Evolutionary conservation across 768 basidiomycete species (phyloP), one percentile per base, ranked within the genome.

Genomic region (Suillus alpinus): DNA sequence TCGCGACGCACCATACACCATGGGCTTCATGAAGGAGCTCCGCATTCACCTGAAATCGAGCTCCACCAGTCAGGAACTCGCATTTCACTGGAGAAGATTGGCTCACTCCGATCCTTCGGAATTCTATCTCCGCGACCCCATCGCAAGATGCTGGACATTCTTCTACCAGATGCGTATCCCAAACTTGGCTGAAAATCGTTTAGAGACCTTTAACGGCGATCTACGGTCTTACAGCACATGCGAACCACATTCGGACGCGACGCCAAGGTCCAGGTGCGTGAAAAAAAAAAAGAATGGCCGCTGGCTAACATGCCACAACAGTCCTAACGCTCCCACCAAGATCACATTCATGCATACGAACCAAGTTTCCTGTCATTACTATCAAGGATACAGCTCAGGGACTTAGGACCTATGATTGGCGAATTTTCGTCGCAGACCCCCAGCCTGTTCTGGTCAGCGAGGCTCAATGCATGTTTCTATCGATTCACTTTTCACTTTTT

Each of bases 261-360:
- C 20, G 36, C 23, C 36, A 39, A 50, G 23, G 23, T 23, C 34
- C 10, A 50, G 49, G 18, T 50, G 49, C 49, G 47, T 31, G 47
- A 49, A 49, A 49, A 26, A 36, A 26, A 36, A 49, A 29, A 49
- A 29, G 16, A 31, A 49, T 6, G 23, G 36, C 23, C 16, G 1
- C 23, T 37, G 53, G 23, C 53, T 55, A 55, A 55, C 53, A 55
- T 55, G 36, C 20, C 53, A 55, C 53, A 55, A 55, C 53, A 55
- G 23, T 23, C 34, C 52, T 53, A 5, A 36, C 34, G 14, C 34
- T 37, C 52, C 52, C 52, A 53, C 34, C 52, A 37, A 36, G 13
- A 53, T 53, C 14, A 23, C n/a, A 14, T 53, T 9, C 8, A 20
- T 23, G 52, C 13, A 23, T 37, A 16, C 20, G 7, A 52, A 34